phyloP scores from a whole-genome alignment of 2,329 filamentous ascomycete genomes.

The Raffaelea ambrosiae region DNA sequence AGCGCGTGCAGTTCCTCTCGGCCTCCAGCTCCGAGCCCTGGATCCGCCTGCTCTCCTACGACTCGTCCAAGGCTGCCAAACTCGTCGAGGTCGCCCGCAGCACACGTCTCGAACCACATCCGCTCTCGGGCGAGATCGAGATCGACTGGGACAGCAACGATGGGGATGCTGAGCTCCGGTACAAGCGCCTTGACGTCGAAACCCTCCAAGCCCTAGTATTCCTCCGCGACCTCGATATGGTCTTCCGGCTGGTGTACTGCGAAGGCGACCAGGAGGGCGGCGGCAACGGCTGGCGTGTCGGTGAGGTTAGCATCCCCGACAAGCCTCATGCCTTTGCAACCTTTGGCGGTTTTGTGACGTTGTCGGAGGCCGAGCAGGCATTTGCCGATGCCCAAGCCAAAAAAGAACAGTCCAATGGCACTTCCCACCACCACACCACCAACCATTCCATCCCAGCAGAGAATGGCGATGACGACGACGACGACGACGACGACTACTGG shows the following conservation, averaged over 20 bases:
- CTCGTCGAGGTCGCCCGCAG: slow-evolving; percentile 54
- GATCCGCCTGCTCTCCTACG: slow-evolving; percentile 66
- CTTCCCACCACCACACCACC: slow-evolving; percentile 7
- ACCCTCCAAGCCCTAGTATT: slow-evolving; percentile 62
- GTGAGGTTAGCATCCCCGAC: slow-evolving; percentile 57
- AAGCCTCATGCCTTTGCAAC: slow-evolving; percentile 45
- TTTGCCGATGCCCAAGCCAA: slow-evolving; percentile 22
- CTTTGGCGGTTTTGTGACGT: slow-evolving; percentile 41
- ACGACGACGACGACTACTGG: slow-evolving; percentile 75
- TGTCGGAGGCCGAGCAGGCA: slow-evolving; percentile 53
- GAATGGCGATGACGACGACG: slow-evolving; percentile 45
- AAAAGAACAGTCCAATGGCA: slow-evolving; percentile 19
- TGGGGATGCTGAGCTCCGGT: slow-evolving; percentile 52
- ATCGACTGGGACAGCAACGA: slow-evolving; percentile 49
- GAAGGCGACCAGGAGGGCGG: slow-evolving; percentile 53
- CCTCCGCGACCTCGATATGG: slow-evolving; percentile 48
- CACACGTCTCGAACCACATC: slow-evolving; percentile 67
- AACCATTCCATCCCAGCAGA: slow-evolving; percentile 18
- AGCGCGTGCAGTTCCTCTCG: slow-evolving; percentile 58
- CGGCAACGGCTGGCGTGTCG: slow-evolving; percentile 61
- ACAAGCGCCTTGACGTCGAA: slow-evolving; percentile 63
- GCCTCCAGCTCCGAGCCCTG: slow-evolving; percentile 55
- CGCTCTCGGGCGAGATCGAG: slow-evolving; percentile 71
- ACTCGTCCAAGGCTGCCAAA: slow-evolving; percentile 43
- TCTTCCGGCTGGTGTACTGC: slow-evolving; percentile 63